Evolutionary conservation across 305 asterid species (phyloP).

Genomic region (Solanum aculeatissimum): DNA sequence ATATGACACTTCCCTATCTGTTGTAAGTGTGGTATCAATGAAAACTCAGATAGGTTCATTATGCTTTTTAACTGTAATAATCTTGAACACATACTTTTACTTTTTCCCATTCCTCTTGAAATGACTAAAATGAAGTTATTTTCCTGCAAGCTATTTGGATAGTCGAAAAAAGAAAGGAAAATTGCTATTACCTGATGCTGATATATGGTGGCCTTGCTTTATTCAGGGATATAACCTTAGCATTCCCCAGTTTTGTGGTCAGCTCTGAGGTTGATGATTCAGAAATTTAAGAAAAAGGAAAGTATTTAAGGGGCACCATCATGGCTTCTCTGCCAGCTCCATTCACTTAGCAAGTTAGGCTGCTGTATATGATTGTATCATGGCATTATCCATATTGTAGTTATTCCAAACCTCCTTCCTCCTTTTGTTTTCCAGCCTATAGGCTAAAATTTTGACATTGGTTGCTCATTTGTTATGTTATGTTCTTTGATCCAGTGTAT

Average conservation of each 20-base stretch:
- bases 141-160: neutral
- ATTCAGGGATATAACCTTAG: conserved; percentile 49
- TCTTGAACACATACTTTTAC: neutral
- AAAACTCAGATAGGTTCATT: neutral
- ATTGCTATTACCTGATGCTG: neutral
- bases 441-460: neutral
- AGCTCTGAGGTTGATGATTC: conserved; percentile 22
- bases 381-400: neutral
- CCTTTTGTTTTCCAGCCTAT: neutral
- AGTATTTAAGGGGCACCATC: neutral
- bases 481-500: neutral
- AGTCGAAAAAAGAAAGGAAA: neutral
- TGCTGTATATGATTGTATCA: neutral
- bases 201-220: neutral
- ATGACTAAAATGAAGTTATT: neutral
- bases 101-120: neutral
- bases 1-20: conserved; percentile 37
- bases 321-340: neutral
- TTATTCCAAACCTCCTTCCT: neutral
- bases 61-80: neutral
- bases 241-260: conserved; percentile 30
- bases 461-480: neutral
- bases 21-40: conserved; percentile 9
- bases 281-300: neutral
- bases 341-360: neutral